Evolutionary conservation across 345 rosid genomes (phyloP).

Genomic region (Bruguiera gymnorhiza): DNA sequence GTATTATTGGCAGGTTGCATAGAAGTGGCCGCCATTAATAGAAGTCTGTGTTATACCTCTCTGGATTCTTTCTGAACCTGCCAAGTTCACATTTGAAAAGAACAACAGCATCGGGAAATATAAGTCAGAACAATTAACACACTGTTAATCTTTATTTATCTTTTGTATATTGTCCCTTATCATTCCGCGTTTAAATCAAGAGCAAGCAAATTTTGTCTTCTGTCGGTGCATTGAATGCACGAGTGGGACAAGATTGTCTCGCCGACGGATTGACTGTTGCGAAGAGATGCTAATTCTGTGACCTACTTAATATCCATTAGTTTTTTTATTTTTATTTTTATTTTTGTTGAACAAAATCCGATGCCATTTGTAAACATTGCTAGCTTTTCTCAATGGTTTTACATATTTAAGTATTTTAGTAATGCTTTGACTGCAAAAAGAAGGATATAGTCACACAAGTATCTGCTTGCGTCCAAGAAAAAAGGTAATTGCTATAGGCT

Average conservation of each 20-base stretch:
- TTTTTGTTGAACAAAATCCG: too few species aligned
- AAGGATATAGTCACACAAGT: slow-evolving; percentile 21
- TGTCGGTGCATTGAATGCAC: slow-evolving; percentile 9
- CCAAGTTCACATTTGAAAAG: slow-evolving; percentile 23
- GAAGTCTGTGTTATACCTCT: slow-evolving; percentile 25
- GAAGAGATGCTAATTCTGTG: neutral
- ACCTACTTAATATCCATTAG: too few species aligned
- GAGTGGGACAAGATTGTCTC: neutral
- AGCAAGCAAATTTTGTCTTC: neutral
- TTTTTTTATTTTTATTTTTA: too few species aligned
- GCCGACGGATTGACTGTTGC: neutral
- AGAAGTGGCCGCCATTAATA: slow-evolving; percentile 36
- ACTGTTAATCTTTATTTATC: neutral
- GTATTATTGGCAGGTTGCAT: slow-evolving; percentile 31
- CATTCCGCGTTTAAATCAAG: slow-evolving; percentile 8
- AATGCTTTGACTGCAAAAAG: slow-evolving; percentile 24
- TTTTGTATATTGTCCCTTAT: slow-evolving; percentile 1
- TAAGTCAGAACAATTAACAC: slow-evolving; percentile 12
- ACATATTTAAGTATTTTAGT: slow-evolving; percentile 11
- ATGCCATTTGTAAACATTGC: neutral
- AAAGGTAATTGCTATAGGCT: slow-evolving; percentile 20
- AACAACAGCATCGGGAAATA: slow-evolving; percentile 2
- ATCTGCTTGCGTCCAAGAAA: slow-evolving; percentile 20
- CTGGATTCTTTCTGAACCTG: slow-evolving; percentile 14
- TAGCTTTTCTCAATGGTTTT: slow-evolving; percentile 2